phyloP scores from a whole-genome alignment of 129 eudicot species.

The Flaveria robusta region DNA sequence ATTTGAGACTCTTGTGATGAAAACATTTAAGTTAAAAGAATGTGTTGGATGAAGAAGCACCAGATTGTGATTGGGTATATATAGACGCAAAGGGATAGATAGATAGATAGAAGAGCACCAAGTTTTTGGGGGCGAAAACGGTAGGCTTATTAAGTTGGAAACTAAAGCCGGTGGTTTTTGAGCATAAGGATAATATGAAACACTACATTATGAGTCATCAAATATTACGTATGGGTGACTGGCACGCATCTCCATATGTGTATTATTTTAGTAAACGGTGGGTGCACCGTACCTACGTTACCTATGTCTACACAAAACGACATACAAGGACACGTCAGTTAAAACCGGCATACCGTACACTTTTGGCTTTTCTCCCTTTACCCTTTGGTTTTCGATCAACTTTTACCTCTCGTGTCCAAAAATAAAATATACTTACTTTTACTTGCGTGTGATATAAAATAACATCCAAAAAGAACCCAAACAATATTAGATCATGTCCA shows the following conservation, averaged over 20 bases:
- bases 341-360: neutral
- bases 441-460: too few species aligned
- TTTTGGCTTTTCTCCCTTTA: neutral
- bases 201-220: neutral
- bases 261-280: neutral
- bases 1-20: neutral
- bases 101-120: neutral
- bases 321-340: neutral
- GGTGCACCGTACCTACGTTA: neutral
- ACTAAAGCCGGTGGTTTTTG: neutral
- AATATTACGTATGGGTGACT: too few species aligned
- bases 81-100: neutral
- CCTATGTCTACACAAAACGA: neutral
- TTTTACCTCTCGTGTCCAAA: too few species aligned
- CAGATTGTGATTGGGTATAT: neutral
- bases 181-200: neutral
- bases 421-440: too few species aligned
- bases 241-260: neutral
- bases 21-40: neutral
- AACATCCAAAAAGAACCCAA: too few species aligned
- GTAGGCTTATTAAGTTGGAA: neutral
- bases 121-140: neutral
- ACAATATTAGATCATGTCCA: too few species aligned
- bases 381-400: too few species aligned
- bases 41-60: neutral